Conservation (phyloP, 1,284 basidiomycete species). For the Heterobasidion parviporum region DNA sequence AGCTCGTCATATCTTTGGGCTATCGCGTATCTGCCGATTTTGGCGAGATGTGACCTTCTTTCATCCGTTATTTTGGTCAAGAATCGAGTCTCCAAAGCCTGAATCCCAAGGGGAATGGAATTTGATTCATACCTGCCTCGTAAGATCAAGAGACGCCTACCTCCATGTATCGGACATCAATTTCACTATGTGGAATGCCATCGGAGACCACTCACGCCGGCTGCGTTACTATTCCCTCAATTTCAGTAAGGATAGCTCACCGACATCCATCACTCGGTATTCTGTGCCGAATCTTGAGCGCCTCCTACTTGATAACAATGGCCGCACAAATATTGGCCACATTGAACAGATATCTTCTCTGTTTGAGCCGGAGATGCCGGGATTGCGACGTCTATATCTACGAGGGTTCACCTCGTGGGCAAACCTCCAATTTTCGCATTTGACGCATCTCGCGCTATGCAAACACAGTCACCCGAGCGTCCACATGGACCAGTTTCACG, state of each 20-base stretch:
- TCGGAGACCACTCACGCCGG: no score
- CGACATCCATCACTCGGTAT: background rate
- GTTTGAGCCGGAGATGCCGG: background rate
- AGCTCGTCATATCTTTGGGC: background rate
- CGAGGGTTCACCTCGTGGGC: background rate
- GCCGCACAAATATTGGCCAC: background rate
- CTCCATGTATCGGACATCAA: no score
- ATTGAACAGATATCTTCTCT: background rate
- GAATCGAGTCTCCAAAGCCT: no score
- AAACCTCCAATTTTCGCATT: background rate
- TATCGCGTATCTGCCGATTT: background rate
- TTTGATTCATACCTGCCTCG: no score
- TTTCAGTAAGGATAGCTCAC: background rate
- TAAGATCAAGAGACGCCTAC: no score
- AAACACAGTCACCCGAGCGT: background rate
- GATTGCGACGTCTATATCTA: background rate
- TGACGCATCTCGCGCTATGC: background rate
- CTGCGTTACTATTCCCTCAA: no score
- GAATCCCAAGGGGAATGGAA: no score
- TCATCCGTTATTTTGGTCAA: no score
- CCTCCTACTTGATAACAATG: background rate
- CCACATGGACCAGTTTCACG: background rate
- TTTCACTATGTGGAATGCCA: no score
- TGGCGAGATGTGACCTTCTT: no score
- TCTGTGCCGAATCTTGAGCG: background rate